Percentiles rank a stretch among this genome's conserved stretches.
Evolutionary conservation across 768 basidiomycete genomes (phyloP).

Genomic region (Termitomyces sp.): DNA sequence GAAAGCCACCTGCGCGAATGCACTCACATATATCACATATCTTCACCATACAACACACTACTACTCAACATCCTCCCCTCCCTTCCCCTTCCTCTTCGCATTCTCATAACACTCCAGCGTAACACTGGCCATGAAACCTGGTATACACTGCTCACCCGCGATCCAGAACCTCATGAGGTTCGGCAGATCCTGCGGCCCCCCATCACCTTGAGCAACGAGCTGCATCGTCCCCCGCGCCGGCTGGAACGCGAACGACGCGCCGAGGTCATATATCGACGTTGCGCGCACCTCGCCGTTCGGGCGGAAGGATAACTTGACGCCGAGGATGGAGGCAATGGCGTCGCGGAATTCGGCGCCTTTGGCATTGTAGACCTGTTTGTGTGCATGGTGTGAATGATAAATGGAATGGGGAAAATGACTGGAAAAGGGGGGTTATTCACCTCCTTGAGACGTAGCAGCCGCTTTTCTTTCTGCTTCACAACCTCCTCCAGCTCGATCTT

Average conservation of each 20-base stretch:
- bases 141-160: conserved; percentile 77
- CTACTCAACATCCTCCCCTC: background rate
- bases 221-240: conserved; percentile 61
- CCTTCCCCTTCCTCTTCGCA: conserved; percentile 32
- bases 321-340: conserved; percentile 83
- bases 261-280: conserved; percentile 85
- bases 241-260: conserved; percentile 84
- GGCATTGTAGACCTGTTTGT: conserved; percentile 68
- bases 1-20: no score
- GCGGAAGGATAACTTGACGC: conserved; percentile 88
- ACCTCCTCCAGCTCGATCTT: conserved; percentile 60
- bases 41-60: background rate
- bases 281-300: conserved; percentile 87
- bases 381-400: background rate
- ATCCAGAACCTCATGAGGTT: conserved; percentile 85
- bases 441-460: conserved; percentile 74
- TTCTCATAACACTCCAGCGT: conserved; percentile 86
- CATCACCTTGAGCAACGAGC: conserved; percentile 67
- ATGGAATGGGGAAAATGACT: background rate
- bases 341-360: conserved; percentile 92
- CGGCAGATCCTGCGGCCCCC: conserved; percentile 68
- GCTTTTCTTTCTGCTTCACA: conserved; percentile 76
- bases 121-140: conserved; percentile 84
- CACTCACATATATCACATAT: background rate
- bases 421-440: conserved; percentile 28